Evolutionary conservation across 2,329 filamentous ascomycete species (phyloP).

Genomic region (Byssothecium circinans): DNA sequence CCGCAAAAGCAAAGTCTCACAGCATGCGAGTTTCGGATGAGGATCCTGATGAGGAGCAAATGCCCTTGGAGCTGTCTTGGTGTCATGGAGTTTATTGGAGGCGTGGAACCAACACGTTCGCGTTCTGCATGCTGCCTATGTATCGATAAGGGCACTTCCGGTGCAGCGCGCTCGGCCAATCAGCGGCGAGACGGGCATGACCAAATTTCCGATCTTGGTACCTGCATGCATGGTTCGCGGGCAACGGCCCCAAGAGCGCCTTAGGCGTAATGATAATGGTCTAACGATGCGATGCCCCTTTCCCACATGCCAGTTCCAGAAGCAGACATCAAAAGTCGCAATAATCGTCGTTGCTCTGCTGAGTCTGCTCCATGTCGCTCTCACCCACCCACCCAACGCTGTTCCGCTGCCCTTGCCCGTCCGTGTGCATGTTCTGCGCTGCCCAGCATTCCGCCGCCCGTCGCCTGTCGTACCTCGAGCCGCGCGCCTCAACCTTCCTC

Average conservation of each 20-base stretch:
- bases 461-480: conserved; percentile 9
- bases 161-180: too few relatives aligned
- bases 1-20: too few relatives aligned
- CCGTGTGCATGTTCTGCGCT: neutral
- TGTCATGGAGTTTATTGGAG: neutral
- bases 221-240: neutral
- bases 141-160: too few relatives aligned
- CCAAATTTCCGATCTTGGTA: conserved; percentile 15
- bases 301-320: too few relatives aligned
- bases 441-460: conserved; percentile 4
- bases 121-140: too few relatives aligned
- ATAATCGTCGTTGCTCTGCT: neutral
- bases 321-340: too few relatives aligned
- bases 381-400: neutral
- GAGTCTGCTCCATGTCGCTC: neutral
- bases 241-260: neutral
- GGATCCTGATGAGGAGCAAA: too few relatives aligned
- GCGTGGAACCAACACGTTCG: neutral
- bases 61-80: too few relatives aligned
- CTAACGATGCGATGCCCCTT: neutral
- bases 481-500: conserved; percentile 35
- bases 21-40: too few relatives aligned
- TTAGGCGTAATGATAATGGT: too few relatives aligned
- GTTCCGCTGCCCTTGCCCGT: too few relatives aligned
- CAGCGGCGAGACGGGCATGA: neutral